Evolutionary conservation across 352 stramenopile species (phyloP), one percentile per base, ranked within the genome.

Genomic region (Phytophthora chlamydospora): DNA sequence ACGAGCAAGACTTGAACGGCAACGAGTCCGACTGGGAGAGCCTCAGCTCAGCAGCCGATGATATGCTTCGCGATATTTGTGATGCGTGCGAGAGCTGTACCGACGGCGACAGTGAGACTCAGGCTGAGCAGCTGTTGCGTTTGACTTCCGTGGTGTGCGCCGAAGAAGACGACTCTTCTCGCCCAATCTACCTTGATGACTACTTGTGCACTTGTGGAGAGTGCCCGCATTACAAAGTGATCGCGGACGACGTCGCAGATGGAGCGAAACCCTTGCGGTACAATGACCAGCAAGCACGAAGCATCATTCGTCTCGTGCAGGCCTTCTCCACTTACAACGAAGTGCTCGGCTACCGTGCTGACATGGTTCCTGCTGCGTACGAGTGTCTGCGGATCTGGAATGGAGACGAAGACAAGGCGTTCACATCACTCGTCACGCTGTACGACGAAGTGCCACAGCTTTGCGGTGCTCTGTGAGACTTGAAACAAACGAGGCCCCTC

Each of bases 311-410:
- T 54, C 59, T 91, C 3, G 53, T 93, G 27, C 81, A 89, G 47
- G 80, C 81, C 0, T 93, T 85, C 57, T 88, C 79, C 8, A 90
- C 80, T 2, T 90, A 90, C 67, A 90, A 88, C 49, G 81, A 91
- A 69, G 68, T 76, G 32, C 47, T 83, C 24, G 74, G 80, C 19
- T 91, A 88, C 56, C 40, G 61, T 17, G n/a, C 33, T 36, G 67
- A 78, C 19, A 89, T 90, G 80, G 75, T 92, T 42, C 54, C 69
- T 8, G 51, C 67, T 6, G 83, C 77, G 1, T 60, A 70, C 42
- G 83, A 84, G 61, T 92, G 80, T 21, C 58, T 90, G 2, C 66
- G 69, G 2, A 48, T 82, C n/a, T 90, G 81, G 74, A 45, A 36
- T 31, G 83, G 83, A 52, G 71, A 89, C 48, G 79, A 93, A 72